Percentiles rank a stretch among this genome's conserved stretches.
These are phyloP conservation scores for Fusarium cicatricum DNA, from an alignment of 2,329 filamentous ascomycete species.

Conservation along the genomic window DNA sequence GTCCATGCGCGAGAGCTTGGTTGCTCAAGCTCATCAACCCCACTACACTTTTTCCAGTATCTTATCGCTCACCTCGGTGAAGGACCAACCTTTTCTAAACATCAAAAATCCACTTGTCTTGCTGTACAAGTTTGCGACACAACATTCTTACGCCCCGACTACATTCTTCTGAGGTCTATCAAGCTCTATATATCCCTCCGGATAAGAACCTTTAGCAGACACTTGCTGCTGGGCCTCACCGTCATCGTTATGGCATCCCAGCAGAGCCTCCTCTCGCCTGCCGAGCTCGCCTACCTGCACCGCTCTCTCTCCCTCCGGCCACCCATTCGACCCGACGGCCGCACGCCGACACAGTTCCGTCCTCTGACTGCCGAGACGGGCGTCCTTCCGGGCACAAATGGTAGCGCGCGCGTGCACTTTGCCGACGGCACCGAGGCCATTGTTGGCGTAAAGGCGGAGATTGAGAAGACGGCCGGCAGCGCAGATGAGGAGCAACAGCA, in stretches of 20 bases:
- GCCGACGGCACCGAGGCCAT: conserved; percentile 95
- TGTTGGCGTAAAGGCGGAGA: conserved; percentile 94
- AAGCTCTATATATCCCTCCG: background rate
- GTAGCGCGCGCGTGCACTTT: conserved; percentile 92
- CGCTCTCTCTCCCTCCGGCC: conserved; percentile 81
- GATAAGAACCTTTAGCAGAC: background rate
- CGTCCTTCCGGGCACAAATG: conserved; percentile 88
- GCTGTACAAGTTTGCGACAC: conserved; percentile 24
- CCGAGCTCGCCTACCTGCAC: conserved; percentile 96
- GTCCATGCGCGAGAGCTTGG: background rate
- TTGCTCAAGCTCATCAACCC: conserved; percentile 24
- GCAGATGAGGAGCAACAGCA: conserved; percentile 43
- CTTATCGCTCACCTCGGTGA: conserved; percentile 48
- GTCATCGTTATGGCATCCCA: conserved; percentile 67
- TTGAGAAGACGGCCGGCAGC: conserved; percentile 71
- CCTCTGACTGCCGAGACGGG: conserved; percentile 89
- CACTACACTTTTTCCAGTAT: conserved; percentile 37
- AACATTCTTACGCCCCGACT: conserved; percentile 3
- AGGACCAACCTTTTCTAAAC: conserved; percentile 39
- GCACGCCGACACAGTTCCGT: conserved; percentile 84
- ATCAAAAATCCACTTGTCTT: conserved; percentile 8
- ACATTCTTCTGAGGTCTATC: too few species aligned
- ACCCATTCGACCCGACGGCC: conserved; percentile 89
- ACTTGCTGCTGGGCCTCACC: background rate
- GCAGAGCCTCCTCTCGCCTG: conserved; percentile 84